Percentiles rank a stretch among this genome's conserved stretches.
phyloP scores from a whole-genome alignment of 2,329 filamentous ascomycete genomes.

The Keithomyces neogunnii region DNA sequence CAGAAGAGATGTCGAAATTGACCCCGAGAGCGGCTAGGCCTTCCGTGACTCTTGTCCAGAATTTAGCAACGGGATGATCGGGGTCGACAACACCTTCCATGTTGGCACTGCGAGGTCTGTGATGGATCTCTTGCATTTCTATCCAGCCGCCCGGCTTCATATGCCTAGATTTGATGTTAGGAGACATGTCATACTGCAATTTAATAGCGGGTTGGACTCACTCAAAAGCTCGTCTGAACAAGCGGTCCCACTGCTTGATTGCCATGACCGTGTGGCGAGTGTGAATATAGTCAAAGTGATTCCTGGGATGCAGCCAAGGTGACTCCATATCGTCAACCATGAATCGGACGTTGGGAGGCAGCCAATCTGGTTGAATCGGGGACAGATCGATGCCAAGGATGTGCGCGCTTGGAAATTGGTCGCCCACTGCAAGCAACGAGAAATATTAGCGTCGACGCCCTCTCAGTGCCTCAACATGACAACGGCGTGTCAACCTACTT shows the following conservation, averaged over 20 bases:
- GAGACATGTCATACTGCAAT: not conserved
- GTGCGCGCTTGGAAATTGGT: constrained; percentile 32
- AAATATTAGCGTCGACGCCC: not conserved
- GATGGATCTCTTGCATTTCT: constrained; percentile 46
- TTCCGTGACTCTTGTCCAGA: constrained; percentile 36
- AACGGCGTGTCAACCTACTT: constrained; percentile 23
- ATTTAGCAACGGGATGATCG: constrained; percentile 34
- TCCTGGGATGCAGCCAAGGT: constrained; percentile 43
- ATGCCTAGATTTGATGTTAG: constrained; percentile 25
- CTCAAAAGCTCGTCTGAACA: constrained; percentile 39
- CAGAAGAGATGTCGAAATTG: constrained; percentile 35
- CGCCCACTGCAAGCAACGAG: constrained; percentile 30
- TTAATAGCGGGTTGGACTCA: constrained; percentile 19
- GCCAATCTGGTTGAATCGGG: constrained; percentile 40
- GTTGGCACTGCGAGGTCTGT: constrained; percentile 36
- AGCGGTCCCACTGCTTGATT: constrained; percentile 44
- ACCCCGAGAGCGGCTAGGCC: constrained; percentile 36
- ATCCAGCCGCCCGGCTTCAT: constrained; percentile 47
- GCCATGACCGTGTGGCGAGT: constrained; percentile 48
- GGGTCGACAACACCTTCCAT: constrained; percentile 26
- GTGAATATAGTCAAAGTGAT: constrained; percentile 54
- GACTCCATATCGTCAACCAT: constrained; percentile 50
- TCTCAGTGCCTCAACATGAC: not conserved
- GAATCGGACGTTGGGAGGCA: constrained; percentile 48
- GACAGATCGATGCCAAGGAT: constrained; percentile 38